A percentile compares a stretch with the other conserved stretches of the same genome.
Evolutionary conservation across 495 filamentous ascomycete species (phyloP).

Genomic region (Trichoderma virens): DNA sequence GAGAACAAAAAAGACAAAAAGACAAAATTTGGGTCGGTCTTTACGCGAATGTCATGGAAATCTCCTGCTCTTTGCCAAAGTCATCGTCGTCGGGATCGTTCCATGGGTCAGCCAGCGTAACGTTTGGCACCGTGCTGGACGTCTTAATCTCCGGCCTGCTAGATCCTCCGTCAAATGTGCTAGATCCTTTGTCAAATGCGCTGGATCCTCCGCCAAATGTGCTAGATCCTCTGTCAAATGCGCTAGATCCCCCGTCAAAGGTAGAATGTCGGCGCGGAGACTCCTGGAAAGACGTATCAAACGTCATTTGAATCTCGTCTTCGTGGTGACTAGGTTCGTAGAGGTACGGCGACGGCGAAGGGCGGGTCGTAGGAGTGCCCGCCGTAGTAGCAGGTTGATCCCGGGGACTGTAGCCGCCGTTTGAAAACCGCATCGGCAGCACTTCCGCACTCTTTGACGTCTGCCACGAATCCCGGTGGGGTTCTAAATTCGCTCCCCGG

Average conservation of each 20-base stretch:
- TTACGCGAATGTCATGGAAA: constrained; percentile 68
- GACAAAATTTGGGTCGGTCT: not conserved
- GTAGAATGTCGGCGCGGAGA: constrained; percentile 11
- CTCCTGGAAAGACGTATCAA: constrained; percentile 54
- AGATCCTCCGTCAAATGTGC: constrained; percentile 14
- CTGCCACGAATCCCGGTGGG: not conserved
- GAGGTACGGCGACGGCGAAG: not conserved
- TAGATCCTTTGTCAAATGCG: no score
- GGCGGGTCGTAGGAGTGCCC: constrained; percentile 17
- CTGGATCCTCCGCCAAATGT: no score
- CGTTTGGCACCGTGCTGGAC: constrained; percentile 32
- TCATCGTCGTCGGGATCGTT: constrained; percentile 70
- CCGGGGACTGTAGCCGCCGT: not conserved
- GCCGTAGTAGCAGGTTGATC: constrained; percentile 3
- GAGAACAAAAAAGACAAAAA: not conserved
- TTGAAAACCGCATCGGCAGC: not conserved
- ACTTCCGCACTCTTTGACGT: constrained; percentile 1
- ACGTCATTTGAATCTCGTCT: constrained; percentile 57
- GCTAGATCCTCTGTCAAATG: constrained; percentile 17
- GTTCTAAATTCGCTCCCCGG: constrained; percentile 10
- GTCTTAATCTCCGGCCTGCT: constrained; percentile 34
- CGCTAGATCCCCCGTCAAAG: no score
- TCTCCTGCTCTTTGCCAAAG: constrained; percentile 62
- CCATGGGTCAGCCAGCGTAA: constrained; percentile 70
- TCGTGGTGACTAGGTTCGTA: constrained; percentile 19